phyloP scores from a whole-genome alignment of 2,329 filamentous ascomycete species.

The Diaporthe sp. region DNA sequence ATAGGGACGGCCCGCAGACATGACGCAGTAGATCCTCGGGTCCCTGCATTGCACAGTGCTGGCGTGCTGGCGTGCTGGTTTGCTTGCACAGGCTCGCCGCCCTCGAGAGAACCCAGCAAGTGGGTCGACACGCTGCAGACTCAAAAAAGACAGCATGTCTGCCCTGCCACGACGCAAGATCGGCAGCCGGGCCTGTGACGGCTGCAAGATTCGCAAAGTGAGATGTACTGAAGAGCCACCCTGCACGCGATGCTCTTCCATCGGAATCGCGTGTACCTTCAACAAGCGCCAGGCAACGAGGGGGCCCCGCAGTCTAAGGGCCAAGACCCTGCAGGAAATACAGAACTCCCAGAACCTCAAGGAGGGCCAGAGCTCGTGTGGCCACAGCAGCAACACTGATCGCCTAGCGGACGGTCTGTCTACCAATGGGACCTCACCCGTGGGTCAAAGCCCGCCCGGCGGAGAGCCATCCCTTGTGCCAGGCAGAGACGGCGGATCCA shows the following conservation, averaged over 20 bases:
- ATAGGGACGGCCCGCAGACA: slow-evolving; percentile 26
- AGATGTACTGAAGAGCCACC: slow-evolving; percentile 63
- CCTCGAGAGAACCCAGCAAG: slow-evolving; percentile 1
- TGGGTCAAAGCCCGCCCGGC: slow-evolving; percentile 22
- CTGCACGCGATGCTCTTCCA: slow-evolving; percentile 60
- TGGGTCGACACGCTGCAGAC: slow-evolving; percentile 2
- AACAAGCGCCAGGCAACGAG: slow-evolving; percentile 58
- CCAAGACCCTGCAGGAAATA: slow-evolving; percentile 61
- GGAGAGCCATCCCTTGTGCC: not conserved
- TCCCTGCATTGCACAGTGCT: slow-evolving; percentile 14
- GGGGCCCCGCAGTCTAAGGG: slow-evolving; percentile 61
- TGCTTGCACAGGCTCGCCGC: not conserved
- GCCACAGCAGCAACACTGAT: not conserved
- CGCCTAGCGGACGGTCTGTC: not conserved
- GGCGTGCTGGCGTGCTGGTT: slow-evolving; percentile 1
- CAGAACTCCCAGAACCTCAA: slow-evolving; percentile 47
- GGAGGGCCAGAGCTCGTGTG: not conserved
- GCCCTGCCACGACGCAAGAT: slow-evolving; percentile 48
- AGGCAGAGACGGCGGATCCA: slow-evolving; percentile 25
- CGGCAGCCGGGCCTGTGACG: slow-evolving; percentile 62
- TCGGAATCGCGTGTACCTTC: slow-evolving; percentile 65
- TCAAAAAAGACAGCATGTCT: slow-evolving; percentile 6
- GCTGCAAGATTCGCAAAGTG: slow-evolving; percentile 67
- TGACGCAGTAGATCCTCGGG: slow-evolving; percentile 26
- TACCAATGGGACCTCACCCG: slow-evolving; percentile 7